Base-by-base conservation (phyloP, 257 asterid species). In the Mentha longifolia region DNA sequence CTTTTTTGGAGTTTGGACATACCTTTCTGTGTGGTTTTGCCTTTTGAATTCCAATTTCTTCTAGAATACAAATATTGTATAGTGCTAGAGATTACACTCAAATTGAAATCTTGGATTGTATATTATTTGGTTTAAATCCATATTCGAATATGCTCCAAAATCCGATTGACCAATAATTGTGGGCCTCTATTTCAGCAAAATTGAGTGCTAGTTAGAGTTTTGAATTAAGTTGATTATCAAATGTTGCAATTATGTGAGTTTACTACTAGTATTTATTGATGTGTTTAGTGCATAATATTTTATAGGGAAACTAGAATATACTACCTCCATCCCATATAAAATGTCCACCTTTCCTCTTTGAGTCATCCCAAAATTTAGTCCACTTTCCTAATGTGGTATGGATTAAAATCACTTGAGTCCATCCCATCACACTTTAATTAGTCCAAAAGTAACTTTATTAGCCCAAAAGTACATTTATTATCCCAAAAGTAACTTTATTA, bases 1-100 rank as follows among this genome's bases (percentile, higher is more conserved):
- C 76, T 37, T 62, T 62, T 22, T 25, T 37, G 54, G 59, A 51
- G 51, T 22, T n/a, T 37, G 54, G 59, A 51, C 63, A 61, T 47
- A 12, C 35, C 41, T 46, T 60, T 17, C 13, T 60, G 39, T 47
- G 68, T 56, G 35, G 13, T 49, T 45, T 58, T 43, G 22, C 57
- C 25, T 57, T 42, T 43, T 42, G 39, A 58, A 20, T 43, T 70
- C 17, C 30, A 14, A 3, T 46, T 59, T 61, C 33, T 28, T 65
- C 28, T 28, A n/a, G 70, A 43, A 42, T 42, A 22, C 55, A 12
- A 22, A 63, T 0, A 63, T n/a, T n/a, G n/a, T 28, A 46, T 47
- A 28, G 70, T 58, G 20, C 46, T n/a, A 20, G 66, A 59, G 20
- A 30, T 58, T 33, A 41, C 16, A 15, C 16, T 54, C 16, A 9